Evolutionary conservation across 2,329 filamentous ascomycete species (phyloP), one percentile per base, ranked within the genome.

Genomic region (Colletotrichum sp.): DNA sequence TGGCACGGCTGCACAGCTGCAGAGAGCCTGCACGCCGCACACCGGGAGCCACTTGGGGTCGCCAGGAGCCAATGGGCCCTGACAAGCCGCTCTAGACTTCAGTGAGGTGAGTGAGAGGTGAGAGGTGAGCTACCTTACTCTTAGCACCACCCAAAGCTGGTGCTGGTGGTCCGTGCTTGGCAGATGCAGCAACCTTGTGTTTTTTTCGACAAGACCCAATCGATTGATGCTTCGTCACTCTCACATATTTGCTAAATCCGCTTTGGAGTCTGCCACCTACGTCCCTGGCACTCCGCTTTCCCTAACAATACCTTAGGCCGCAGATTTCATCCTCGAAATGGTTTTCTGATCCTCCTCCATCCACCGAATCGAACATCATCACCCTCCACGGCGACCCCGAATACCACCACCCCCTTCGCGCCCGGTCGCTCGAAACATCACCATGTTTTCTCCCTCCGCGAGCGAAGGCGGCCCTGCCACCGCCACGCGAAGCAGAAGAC

Each of bases 371-470:
- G 52, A 63, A n/a, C 49, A 71, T 67, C 66, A 75, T 63, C 73
- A 75, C 67, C 66, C 77, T 77, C 75, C 44, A 70, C 66, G 62
- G 62, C 72, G 72, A 77, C 62, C 66, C 44, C 12, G 27, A 49
- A 57, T 52, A 52, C 2, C 44, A 72, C 52, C 19, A 36, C 52
- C 63, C n/a, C 22, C n/a, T 32, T 70, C 49, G 74, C 71, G 71
- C 70, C 32, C 66, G 76, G 77, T 76, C 71, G 69, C 68, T 77
- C 52, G 71, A 52, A 52, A 64, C 77, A 62, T 63, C 81, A 80
- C 78, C 82, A 93, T 93, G 92, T 93, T 93, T 84, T 91, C 91
- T 70, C 87, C 91, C 63, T 86, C 89, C 63, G 82, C 85, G 77
- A 86, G 87, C 78, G 87, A 89, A 78, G 87, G 88, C 80, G 89